Evolutionary conservation across 2,329 filamentous ascomycete species (phyloP).

Genomic region (Erysiphe neolycopersici): DNA sequence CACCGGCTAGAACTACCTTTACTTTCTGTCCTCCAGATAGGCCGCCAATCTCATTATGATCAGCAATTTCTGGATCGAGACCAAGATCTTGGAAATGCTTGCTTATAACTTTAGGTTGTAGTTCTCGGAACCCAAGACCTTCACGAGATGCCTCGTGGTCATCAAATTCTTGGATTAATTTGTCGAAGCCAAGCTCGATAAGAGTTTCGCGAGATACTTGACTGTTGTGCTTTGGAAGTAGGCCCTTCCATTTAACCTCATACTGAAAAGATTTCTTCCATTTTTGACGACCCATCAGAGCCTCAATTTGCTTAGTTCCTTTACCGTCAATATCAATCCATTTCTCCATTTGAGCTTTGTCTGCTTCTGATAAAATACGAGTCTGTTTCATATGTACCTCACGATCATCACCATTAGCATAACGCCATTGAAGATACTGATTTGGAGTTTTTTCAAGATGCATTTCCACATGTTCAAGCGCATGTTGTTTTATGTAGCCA

Average conservation of each 20-base stretch:
- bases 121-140: conserved; percentile 80
- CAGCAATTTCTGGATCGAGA: conserved; percentile 89
- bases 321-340: conserved; percentile 66
- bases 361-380: conserved; percentile 59
- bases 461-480: conserved; percentile 97
- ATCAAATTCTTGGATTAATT: conserved; percentile 92
- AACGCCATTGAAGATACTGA: conserved; percentile 97
- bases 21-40: conserved; percentile 95
- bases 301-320: conserved; percentile 51
- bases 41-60: conserved; percentile 94
- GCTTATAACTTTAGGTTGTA: conserved; percentile 79
- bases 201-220: conserved; percentile 87
- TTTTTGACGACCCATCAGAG: conserved; percentile 87
- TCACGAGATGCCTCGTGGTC: conserved; percentile 97
- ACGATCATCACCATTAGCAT: conserved; percentile 86
- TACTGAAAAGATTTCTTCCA: conserved; percentile 99
- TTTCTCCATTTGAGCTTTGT: conserved; percentile 79
- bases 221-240: conserved; percentile 79
- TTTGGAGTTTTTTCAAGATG: conserved; percentile 97
- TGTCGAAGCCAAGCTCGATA: conserved; percentile 60
- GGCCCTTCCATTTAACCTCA: conserved; percentile 78
- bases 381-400: conserved; percentile 97
- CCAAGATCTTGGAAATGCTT: conserved; percentile 97
- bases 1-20: conserved; percentile 88
- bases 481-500: conserved; percentile 98